Evolutionary conservation across 257 asterid genomes (phyloP), one percentile per base, ranked within the genome.

Genomic region (Galeopsis tetrahit): DNA sequence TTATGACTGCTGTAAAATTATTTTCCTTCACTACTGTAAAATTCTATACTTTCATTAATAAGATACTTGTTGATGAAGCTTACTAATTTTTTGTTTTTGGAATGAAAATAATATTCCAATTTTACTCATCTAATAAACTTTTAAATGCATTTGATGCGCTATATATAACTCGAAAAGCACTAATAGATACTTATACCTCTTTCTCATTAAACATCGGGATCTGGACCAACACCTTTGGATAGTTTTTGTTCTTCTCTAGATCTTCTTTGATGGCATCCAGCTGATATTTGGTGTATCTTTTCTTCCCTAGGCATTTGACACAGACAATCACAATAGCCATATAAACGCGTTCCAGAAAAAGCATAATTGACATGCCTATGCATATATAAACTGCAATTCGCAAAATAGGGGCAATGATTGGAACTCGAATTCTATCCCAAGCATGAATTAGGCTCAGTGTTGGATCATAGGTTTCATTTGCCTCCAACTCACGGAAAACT

Each of bases 171-270:
- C 34, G 49, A 65, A 10, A 55, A 69, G 40, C 44, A 46, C 4
- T 48, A 9, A 13, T 58, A 66, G 6, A 42, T 46, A 67, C 2
- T 69, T 21, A 73, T 70, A 92, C 98, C 98, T 93, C 97, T 72
- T 82, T 85, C 62, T 93, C 97, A 17, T 93, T 93, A 56, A 81
- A 93, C 97, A 93, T 93, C 6, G 97, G 98, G 73, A 93, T 87
- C 71, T 93, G 98, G 56, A 90, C 95, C 80, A 92, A 75, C 86
- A 89, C 94, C 67, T 67, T 85, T 1, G 94, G 94, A 75, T 82
- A 78, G 73, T 80, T 84, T 75, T 59, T 81, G 72, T 81, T 84
- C 66, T 73, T 66, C 83, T 85, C 91, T 34, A 85, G 83, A 76
- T 90, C 96, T 68, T 82, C 83, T 74, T 87, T 88, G 66, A 89